Conservation (phyloP, 1,139 yeast genomes). For the Yarrowia galli region DNA sequence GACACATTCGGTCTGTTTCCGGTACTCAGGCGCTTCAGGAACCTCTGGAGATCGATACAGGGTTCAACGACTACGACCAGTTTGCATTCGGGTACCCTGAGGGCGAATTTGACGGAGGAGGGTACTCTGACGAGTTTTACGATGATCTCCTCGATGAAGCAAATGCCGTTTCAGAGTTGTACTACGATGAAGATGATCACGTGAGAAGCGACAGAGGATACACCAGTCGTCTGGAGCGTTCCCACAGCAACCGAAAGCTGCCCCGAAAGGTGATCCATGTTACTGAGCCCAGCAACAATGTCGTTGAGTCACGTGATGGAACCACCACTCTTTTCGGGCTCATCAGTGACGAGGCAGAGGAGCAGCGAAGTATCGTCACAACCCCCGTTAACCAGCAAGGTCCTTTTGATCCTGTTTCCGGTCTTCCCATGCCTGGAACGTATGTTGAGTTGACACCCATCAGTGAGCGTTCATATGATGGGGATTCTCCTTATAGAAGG, state of each 20-base stretch:
- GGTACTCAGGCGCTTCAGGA: slow-evolving; percentile 6
- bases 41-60: slow-evolving; percentile 2
- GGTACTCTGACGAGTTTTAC: slow-evolving; percentile 8
- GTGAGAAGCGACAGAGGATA: background rate
- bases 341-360: slow-evolving; percentile 21
- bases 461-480: slow-evolving; percentile 24
- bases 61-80: slow-evolving; percentile 1
- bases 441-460: slow-evolving; percentile 34
- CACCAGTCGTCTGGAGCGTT: slow-evolving; percentile 20
- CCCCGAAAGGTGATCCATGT: slow-evolving; percentile 24
- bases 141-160: slow-evolving; percentile 31
- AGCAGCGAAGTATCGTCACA: background rate
- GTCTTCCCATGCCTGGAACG: slow-evolving; percentile 14
- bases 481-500: slow-evolving; percentile 26
- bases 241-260: slow-evolving; percentile 23
- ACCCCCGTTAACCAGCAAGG: slow-evolving; percentile 30
- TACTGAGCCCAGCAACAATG: slow-evolving; percentile 1
- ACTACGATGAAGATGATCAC: slow-evolving; percentile 28
- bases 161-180: slow-evolving; percentile 9
- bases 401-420: slow-evolving; percentile 27
- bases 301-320: slow-evolving; percentile 1
- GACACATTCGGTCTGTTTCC: slow-evolving; percentile 7
- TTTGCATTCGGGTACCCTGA: slow-evolving; percentile 7
- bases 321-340: slow-evolving; percentile 24
- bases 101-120: background rate